Conservation (phyloP, 768 basidiomycete species). For the Amanita jacksonii region DNA sequence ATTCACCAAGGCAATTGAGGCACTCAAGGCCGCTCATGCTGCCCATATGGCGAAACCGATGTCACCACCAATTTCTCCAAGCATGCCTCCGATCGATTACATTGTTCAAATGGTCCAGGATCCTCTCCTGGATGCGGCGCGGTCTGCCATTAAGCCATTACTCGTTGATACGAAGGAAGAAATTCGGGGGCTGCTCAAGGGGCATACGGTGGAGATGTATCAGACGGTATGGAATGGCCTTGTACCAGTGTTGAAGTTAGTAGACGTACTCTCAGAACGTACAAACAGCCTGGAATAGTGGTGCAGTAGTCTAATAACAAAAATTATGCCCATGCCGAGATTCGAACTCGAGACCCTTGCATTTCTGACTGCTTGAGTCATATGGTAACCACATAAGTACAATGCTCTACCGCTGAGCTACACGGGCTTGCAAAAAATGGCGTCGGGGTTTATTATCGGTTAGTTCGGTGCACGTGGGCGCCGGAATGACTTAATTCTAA, state of each 20-base stretch:
- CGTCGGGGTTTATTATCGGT: too few species aligned
- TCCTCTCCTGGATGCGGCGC: conserved; percentile 17
- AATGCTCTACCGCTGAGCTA: conserved; percentile 54
- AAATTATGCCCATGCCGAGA: conserved; percentile 41
- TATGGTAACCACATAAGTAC: conserved; percentile 45
- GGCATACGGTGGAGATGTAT: conserved; percentile 17
- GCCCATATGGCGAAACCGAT: conserved; percentile 14
- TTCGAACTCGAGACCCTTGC: conserved; percentile 51
- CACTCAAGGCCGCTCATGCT: conserved; percentile 18
- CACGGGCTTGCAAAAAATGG: too few species aligned
- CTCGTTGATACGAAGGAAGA: conserved; percentile 16
- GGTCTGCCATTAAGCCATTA: conserved; percentile 15
- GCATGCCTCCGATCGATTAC: conserved; percentile 15
- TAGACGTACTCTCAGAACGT: neutral
- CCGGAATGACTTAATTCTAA: conserved; percentile 16
- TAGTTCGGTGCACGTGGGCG: too few species aligned
- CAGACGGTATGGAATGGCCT: conserved; percentile 18
- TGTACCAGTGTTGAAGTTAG: conserved; percentile 7
- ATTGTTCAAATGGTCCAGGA: conserved; percentile 17
- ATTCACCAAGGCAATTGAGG: conserved; percentile 14
- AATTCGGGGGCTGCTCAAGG: conserved; percentile 15
- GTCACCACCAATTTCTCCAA: conserved; percentile 12
- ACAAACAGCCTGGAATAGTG: too few species aligned
- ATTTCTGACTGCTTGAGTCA: conserved; percentile 19
- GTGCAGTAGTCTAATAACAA: too few species aligned